These are phyloP conservation scores for Angomonas deanei DNA, from an alignment of 208 protist genomes.

Conservation along the genomic window DNA sequence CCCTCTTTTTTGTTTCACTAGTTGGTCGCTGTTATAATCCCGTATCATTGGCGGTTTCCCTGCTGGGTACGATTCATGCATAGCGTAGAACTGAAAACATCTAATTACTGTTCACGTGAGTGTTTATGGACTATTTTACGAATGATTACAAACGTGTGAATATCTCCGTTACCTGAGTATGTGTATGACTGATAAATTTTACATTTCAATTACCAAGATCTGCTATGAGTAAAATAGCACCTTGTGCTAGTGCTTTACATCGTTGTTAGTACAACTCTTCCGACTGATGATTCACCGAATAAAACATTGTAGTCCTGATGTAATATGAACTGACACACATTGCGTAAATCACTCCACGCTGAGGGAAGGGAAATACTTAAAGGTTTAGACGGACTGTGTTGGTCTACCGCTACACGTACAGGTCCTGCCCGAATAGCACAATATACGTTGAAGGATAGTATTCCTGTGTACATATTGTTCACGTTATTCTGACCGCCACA, in stretches of 20 bases:
- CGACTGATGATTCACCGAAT: background rate
- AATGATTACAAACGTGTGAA: background rate
- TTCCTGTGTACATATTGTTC: background rate
- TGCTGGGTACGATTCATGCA: background rate
- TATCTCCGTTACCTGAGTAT: slow-evolving; percentile 51
- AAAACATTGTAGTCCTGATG: slow-evolving; percentile 20
- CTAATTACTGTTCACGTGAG: background rate
- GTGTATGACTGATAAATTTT: slow-evolving; percentile 58
- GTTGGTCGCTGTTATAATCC: background rate
- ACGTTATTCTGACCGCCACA: too few relatives aligned
- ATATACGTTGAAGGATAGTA: background rate
- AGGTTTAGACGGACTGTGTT: too few relatives aligned
- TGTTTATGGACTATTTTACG: background rate
- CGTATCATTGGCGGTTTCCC: background rate
- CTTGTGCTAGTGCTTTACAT: slow-evolving; percentile 5
- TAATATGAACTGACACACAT: slow-evolving; percentile 3
- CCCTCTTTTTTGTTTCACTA: background rate
- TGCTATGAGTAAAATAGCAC: slow-evolving; percentile 42
- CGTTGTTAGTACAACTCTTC: background rate
- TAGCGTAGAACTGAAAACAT: background rate
- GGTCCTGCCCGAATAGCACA: too few relatives aligned
- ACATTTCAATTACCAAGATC: slow-evolving; percentile 71
- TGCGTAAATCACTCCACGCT: slow-evolving; percentile 42
- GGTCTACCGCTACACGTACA: too few relatives aligned
- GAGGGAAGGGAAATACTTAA: slow-evolving; percentile 5